Conservation (phyloP, 495 filamentous ascomycete species). For the Trichoderma erinaceum region DNA sequence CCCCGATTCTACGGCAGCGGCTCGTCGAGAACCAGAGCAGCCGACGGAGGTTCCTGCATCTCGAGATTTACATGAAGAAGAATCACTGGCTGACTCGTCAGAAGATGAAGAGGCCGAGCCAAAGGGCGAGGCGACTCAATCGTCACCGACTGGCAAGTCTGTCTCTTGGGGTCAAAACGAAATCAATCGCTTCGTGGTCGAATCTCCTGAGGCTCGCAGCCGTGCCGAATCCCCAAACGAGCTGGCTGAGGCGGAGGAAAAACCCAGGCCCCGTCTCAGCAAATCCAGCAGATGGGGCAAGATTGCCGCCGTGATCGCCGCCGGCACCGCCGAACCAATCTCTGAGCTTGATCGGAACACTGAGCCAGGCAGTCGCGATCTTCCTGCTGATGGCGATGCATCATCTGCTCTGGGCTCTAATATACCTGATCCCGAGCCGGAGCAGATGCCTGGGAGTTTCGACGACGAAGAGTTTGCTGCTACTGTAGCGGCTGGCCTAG, state of each 20-base stretch:
- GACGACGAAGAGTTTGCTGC: conserved; percentile 63
- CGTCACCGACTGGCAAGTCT: conserved; percentile 35
- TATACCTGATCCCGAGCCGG: conserved; percentile 28
- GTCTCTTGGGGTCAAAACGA: conserved; percentile 57
- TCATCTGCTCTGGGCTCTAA: conserved; percentile 35
- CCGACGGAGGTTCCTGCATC: conserved; percentile 17
- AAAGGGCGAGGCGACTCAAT: conserved; percentile 23
- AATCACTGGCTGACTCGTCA: background rate
- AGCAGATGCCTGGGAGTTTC: conserved; percentile 45
- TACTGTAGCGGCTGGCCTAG: conserved; percentile 60
- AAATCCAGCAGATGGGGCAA: conserved; percentile 37
- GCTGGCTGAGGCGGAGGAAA: conserved; percentile 21
- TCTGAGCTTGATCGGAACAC: background rate
- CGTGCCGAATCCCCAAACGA: conserved; percentile 24
- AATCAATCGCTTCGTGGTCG: conserved; percentile 54
- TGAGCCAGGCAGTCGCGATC: background rate
- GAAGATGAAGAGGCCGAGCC: conserved; percentile 17
- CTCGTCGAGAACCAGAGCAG: conserved; percentile 32
- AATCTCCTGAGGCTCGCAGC: conserved; percentile 42
- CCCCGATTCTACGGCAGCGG: conserved; percentile 3
- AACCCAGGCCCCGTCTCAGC: conserved; percentile 25
- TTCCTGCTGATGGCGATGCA: conserved; percentile 17
- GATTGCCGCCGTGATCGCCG: conserved; percentile 35
- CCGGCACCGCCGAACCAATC: conserved; percentile 19
- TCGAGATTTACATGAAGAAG: conserved; percentile 14